These are phyloP conservation scores for Suillus hirtellus DNA, from an alignment of 768 basidiomycete genomes.

Conservation along the genomic window DNA sequence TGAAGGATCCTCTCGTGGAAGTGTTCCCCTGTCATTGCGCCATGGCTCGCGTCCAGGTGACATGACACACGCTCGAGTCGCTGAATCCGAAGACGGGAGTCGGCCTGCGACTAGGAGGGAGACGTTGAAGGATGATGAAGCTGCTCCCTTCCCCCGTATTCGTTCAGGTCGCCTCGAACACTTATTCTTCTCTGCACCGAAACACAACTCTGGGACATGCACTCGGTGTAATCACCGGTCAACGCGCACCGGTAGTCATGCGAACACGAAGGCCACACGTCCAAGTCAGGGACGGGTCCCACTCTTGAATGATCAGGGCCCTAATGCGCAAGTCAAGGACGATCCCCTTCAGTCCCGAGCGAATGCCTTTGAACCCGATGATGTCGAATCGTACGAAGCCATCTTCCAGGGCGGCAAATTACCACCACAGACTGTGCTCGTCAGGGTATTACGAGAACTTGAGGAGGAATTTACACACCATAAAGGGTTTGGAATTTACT, in stretches of 20 bases:
- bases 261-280: not conserved
- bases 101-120: not conserved
- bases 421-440: constrained; percentile 87
- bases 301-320: constrained; percentile 24
- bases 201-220: constrained; percentile 72
- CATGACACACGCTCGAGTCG: not conserved
- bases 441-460: constrained; percentile 79
- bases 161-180: constrained; percentile 75
- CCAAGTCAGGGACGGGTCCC: not conserved
- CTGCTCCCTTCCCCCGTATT: constrained; percentile 79
- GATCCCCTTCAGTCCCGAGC: constrained; percentile 23
- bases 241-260: not conserved
- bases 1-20: constrained; percentile 36
- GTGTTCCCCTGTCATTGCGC: not conserved
- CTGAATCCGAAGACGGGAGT: not conserved
- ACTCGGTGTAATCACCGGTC: constrained; percentile 55
- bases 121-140: constrained; percentile 23
- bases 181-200: constrained; percentile 79
- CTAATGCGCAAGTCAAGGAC: constrained; percentile 52
- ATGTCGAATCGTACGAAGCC: constrained; percentile 6
- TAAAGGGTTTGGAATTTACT: constrained; percentile 65
- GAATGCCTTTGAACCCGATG: not conserved
- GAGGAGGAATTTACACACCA: constrained; percentile 96
- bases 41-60: not conserved
- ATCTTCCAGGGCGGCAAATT: constrained; percentile 28